Evolutionary conservation across 768 basidiomycete species (phyloP).

Genomic region (Rhodotorula kratochvilovae): DNA sequence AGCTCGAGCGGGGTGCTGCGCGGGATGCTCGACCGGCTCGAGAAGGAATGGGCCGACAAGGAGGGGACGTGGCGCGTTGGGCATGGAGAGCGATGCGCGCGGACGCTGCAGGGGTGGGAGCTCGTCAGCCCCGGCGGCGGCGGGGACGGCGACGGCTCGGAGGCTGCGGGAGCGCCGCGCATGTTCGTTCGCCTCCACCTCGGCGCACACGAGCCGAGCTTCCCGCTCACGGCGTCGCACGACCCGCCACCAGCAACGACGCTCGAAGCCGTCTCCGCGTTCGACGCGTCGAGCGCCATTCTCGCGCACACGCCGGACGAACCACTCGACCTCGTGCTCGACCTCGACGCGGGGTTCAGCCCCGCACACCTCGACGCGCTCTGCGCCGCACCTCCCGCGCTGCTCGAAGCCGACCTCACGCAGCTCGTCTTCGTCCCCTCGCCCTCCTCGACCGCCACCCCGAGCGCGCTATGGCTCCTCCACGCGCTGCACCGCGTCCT

Average conservation of each 20-base stretch:
- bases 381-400: background rate
- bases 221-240: constrained; percentile 3
- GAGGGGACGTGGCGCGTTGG: constrained; percentile 6
- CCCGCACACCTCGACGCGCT: background rate
- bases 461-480: background rate
- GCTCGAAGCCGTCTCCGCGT: background rate
- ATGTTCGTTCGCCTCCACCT: background rate
- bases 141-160: background rate
- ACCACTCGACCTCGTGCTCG: background rate
- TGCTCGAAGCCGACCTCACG: constrained; percentile 16
- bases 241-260: background rate
- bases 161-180: background rate
- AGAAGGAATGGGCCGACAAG: background rate
- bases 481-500: constrained; percentile 5
- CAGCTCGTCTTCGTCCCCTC: constrained; percentile 18
- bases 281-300: background rate
- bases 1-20: background rate
- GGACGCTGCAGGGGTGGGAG: constrained; percentile 6
- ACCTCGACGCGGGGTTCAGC: background rate
- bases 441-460: background rate
- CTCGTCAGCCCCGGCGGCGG: background rate
- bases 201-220: background rate
- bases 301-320: background rate
- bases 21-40: background rate
- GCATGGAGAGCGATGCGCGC: constrained; percentile 4